A percentile compares a stretch with the other conserved stretches of the same genome.
Conservation (phyloP, 768 basidiomycete species). For the Lactarius quietus region DNA sequence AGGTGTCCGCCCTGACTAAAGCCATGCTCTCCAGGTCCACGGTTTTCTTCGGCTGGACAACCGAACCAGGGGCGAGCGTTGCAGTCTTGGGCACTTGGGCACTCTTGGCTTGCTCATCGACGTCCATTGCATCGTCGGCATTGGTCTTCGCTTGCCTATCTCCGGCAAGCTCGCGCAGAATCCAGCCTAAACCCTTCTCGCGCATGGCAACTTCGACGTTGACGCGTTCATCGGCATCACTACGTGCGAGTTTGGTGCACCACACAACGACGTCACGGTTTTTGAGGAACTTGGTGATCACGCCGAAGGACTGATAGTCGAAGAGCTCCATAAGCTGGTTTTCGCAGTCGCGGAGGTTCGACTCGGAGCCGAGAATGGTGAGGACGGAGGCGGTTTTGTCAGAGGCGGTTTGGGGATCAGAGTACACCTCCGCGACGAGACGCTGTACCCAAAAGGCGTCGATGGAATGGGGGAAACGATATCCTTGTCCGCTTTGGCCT, state of each 20-base stretch:
- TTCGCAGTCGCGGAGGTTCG: conserved; percentile 86
- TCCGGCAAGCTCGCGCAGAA: conserved; percentile 81
- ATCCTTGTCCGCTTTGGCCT: conserved; percentile 65
- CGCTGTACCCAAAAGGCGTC: conserved; percentile 99
- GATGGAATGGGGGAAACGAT: conserved; percentile 86
- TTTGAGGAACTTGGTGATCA: conserved; percentile 86
- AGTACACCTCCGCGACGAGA: conserved; percentile 84
- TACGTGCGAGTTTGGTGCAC: conserved; percentile 95
- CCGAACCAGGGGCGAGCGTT: conserved; percentile 83
- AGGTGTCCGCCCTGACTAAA: conserved; percentile 94
- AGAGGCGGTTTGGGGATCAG: conserved; percentile 91
- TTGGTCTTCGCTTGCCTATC: conserved; percentile 61
- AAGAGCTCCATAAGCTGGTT: conserved; percentile 97
- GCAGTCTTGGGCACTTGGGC: conserved; percentile 69
- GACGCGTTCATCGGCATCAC: conserved; percentile 81
- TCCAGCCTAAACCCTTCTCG: conserved; percentile 96
- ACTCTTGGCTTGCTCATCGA: conserved; percentile 54
- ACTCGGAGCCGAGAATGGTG: conserved; percentile 81
- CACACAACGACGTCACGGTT: conserved; percentile 96
- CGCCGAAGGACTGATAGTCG: conserved; percentile 87
- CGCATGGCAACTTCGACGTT: conserved; percentile 98
- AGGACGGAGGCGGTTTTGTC: conserved; percentile 87
- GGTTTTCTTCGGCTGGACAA: conserved; percentile 76
- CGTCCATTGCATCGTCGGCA: conserved; percentile 67
- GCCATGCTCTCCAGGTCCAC: conserved; percentile 93